Conservation (phyloP, 345 rosid genomes). For the Salix udensis region DNA sequence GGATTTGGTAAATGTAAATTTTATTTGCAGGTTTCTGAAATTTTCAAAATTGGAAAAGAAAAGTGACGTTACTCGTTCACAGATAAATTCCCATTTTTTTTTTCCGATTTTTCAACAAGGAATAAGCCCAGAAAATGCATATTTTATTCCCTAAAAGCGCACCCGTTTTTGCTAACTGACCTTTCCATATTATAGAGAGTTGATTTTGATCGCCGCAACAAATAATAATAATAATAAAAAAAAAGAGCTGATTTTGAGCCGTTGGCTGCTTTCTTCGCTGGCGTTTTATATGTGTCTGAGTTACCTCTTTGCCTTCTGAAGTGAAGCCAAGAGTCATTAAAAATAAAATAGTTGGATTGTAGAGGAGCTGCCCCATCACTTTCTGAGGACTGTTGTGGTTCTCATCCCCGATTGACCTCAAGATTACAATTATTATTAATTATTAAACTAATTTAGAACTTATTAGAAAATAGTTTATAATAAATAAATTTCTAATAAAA, state of each 20-base stretch:
- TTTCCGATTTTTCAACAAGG: too few relatives aligned
- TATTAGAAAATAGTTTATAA: too few relatives aligned
- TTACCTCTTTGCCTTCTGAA: background rate
- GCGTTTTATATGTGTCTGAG: background rate
- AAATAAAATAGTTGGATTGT: background rate
- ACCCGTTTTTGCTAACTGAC: background rate
- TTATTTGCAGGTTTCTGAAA: background rate
- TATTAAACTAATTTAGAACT: too few relatives aligned
- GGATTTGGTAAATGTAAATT: background rate
- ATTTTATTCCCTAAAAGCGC: background rate
- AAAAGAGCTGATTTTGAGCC: background rate
- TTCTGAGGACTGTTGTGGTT: background rate
- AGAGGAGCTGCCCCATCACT: constrained; percentile 4
- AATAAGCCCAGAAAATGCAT: too few relatives aligned
- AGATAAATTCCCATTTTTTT: too few relatives aligned
- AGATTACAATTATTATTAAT: too few relatives aligned
- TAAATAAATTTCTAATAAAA: too few relatives aligned
- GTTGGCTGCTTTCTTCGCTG: background rate
- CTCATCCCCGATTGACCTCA: too few relatives aligned
- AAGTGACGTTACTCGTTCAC: too few relatives aligned
- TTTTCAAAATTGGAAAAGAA: background rate
- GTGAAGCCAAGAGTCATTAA: constrained; percentile 12
- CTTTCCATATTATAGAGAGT: background rate
- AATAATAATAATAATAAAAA: background rate
- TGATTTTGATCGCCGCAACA: background rate